These are phyloP conservation scores for Paecilomyces sp. DNA, from an alignment of 2,329 filamentous ascomycete species.

Conservation along the genomic window DNA sequence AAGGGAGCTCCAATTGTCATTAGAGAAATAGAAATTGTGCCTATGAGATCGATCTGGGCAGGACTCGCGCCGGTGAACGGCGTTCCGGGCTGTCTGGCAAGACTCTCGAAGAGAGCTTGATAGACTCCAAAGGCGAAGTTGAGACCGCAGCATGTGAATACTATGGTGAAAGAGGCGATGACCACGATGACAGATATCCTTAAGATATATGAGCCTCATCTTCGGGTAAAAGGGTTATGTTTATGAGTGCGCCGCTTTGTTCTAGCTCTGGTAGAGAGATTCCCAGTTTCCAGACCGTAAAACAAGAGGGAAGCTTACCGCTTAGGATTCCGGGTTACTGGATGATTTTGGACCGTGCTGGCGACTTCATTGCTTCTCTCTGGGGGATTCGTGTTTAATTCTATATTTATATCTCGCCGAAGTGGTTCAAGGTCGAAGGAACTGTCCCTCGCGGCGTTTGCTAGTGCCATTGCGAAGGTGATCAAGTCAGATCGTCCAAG, in stretches of 20 bases:
- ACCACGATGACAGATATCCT: background rate
- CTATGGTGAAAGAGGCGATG: constrained; percentile 15
- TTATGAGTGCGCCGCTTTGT: background rate
- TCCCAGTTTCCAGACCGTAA: too few species aligned
- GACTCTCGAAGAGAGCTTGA: constrained; percentile 31
- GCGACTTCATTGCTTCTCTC: background rate
- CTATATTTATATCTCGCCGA: background rate
- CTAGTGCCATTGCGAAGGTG: background rate
- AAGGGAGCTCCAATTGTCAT: constrained; percentile 31
- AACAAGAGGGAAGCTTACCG: background rate
- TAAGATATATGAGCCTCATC: background rate
- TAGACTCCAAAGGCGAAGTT: constrained; percentile 36
- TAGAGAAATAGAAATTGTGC: constrained; percentile 27
- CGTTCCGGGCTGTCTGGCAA: constrained; percentile 16
- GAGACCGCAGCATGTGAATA: constrained; percentile 29
- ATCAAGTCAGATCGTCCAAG: background rate
- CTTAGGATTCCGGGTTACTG: background rate
- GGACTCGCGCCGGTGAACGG: constrained; percentile 30
- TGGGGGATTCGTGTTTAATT: background rate
- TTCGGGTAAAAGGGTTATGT: background rate
- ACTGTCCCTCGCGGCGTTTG: background rate
- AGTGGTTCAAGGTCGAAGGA: background rate
- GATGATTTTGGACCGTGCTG: background rate
- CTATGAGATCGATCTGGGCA: constrained; percentile 32
- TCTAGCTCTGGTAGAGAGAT: too few species aligned